These are phyloP conservation scores for Jatropha podagrica DNA, from an alignment of 441 rosid genomes.

Conservation along the genomic window DNA sequence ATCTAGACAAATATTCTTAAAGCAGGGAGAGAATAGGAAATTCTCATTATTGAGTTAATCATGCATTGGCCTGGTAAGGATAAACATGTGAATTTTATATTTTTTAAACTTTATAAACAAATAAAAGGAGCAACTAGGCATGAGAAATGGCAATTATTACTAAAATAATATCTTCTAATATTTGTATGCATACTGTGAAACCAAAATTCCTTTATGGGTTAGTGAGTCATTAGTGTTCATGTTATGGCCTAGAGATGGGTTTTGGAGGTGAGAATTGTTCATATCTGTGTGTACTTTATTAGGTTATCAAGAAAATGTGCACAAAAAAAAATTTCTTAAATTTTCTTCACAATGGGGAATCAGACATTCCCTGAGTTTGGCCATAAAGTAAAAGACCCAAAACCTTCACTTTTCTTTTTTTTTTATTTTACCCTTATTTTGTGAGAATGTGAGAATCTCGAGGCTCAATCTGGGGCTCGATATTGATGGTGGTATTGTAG, in stretches of 20 bases:
- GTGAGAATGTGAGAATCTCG: conserved; percentile 58
- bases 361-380: conserved; percentile 47
- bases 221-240: conserved; percentile 21
- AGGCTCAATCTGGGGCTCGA: conserved; percentile 32
- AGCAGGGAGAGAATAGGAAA: conserved; percentile 34
- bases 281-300: conserved; percentile 16
- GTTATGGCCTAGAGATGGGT: conserved; percentile 23
- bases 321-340: neutral
- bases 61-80: conserved; percentile 23
- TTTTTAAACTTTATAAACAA: neutral
- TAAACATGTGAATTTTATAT: conserved; percentile 14
- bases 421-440: neutral
- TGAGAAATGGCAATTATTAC: conserved; percentile 12
- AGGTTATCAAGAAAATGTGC: neutral
- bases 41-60: conserved; percentile 23
- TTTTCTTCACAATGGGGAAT: conserved; percentile 28
- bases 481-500: conserved; percentile 38
- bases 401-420: neutral
- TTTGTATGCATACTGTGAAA: conserved; percentile 17
- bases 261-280: neutral
- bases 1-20: conserved; percentile 33
- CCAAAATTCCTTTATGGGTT: conserved; percentile 23
- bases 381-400: conserved; percentile 41
- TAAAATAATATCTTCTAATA: conserved; percentile 11
- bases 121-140: neutral